A percentile compares a stretch with the other conserved stretches of the same genome.
These are phyloP conservation scores for Chenopodium formosanum DNA, from an alignment of 148 eudicot species.

Conservation along the genomic window DNA sequence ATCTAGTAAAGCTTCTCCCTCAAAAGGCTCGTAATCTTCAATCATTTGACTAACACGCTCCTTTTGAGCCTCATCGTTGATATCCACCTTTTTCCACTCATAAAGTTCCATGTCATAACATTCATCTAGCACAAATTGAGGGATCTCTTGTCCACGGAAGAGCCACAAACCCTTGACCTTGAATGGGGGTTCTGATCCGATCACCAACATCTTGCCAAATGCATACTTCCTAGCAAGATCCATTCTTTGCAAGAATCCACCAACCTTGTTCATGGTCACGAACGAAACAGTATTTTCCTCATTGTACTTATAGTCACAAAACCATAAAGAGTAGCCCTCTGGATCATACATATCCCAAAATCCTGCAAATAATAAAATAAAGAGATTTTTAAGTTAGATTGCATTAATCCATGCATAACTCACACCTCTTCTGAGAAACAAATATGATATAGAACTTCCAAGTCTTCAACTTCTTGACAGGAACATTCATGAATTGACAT, in stretches of 20 bases:
- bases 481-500: neutral
- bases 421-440: neutral
- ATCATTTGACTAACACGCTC: conserved; percentile 50
- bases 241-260: conserved; percentile 49
- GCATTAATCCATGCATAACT: neutral
- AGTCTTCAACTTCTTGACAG: neutral
- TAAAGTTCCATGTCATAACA: conserved; percentile 52
- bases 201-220: conserved; percentile 46
- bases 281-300: conserved; percentile 43
- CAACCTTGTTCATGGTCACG: conserved; percentile 43
- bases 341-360: conserved; percentile 90
- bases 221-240: conserved; percentile 47
- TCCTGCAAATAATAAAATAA: conserved; percentile 35
- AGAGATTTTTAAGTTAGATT: neutral
- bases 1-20: conserved; percentile 40
- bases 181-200: conserved; percentile 38
- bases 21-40: conserved; percentile 49
- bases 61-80: conserved; percentile 40
- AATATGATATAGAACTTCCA: neutral
- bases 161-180: conserved; percentile 51
- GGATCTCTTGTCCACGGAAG: conserved; percentile 48
- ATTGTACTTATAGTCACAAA: conserved; percentile 47
- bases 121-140: conserved; percentile 45
- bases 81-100: conserved; percentile 44
- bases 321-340: conserved; percentile 49